A percentile compares a stretch with the other conserved stretches of the same genome.
Evolutionary conservation across 306 rosid genomes (phyloP).

Genomic region (Vachellia collinsii): DNA sequence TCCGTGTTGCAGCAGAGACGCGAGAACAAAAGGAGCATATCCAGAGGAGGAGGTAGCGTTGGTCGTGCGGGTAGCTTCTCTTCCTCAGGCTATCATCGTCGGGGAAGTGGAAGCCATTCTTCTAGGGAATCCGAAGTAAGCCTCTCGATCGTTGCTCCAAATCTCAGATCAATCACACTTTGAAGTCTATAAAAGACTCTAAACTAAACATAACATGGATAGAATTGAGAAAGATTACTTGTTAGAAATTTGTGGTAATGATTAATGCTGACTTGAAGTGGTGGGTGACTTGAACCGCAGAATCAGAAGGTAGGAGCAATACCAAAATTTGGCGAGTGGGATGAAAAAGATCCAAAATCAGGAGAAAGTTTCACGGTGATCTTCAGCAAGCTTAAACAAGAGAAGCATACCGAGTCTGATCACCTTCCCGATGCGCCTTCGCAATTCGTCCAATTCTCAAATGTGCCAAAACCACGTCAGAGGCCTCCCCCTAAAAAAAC

Average conservation of each 20-base stretch:
- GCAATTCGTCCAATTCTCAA: neutral
- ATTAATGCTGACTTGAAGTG: no score
- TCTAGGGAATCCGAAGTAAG: constrained; percentile 19
- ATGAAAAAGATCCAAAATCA: constrained; percentile 49
- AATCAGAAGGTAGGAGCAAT: constrained; percentile 39
- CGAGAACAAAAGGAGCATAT: constrained; percentile 24
- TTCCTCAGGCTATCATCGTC: neutral
- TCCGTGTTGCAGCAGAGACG: neutral
- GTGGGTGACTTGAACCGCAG: neutral
- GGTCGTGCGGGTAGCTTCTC: neutral
- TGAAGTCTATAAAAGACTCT: neutral
- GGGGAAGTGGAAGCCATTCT: constrained; percentile 8
- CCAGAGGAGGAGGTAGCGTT: neutral
- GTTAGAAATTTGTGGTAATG: no score
- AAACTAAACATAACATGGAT: neutral
- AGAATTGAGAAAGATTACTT: no score
- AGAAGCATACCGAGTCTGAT: constrained; percentile 34
- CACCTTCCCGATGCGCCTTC: constrained; percentile 6
- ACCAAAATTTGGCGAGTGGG: constrained; percentile 69
- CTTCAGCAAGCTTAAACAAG: constrained; percentile 44
- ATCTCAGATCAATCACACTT: neutral
- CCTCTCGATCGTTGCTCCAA: neutral
- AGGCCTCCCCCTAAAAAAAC: neutral
- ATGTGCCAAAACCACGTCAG: neutral
- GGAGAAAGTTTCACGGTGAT: constrained; percentile 54